Percentiles rank a stretch among this genome's conserved stretches.
Evolutionary conservation across 108 stramenopile species (phyloP).

Genomic region (Cyclotella sp.): DNA sequence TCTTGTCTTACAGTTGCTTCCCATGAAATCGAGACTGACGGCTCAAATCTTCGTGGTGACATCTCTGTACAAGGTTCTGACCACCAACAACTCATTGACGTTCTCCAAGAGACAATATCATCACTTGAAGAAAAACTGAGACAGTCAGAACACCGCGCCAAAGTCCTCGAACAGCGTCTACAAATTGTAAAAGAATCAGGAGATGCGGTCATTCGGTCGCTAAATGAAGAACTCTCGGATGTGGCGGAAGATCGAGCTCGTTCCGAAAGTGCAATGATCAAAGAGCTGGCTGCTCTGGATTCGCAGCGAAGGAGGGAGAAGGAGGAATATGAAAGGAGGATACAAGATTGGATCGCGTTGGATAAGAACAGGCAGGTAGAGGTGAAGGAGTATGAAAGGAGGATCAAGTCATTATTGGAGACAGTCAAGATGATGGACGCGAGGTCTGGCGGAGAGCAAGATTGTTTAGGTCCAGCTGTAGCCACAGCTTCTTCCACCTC

Average conservation of each 20-base stretch:
- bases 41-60: not conserved
- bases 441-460: slow-evolving; percentile 1
- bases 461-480: not conserved
- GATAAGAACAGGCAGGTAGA: slow-evolving; percentile 45
- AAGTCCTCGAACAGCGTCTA: slow-evolving; percentile 64
- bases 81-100: slow-evolving; percentile 14
- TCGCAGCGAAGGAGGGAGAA: slow-evolving; percentile 48
- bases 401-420: slow-evolving; percentile 45
- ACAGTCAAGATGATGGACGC: slow-evolving; percentile 38
- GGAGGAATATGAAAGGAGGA: slow-evolving; percentile 45
- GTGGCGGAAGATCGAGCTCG: slow-evolving; percentile 66
- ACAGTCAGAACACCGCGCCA: slow-evolving; percentile 39
- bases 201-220: slow-evolving; percentile 65
- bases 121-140: slow-evolving; percentile 45
- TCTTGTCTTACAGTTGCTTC: not conserved
- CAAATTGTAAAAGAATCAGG: slow-evolving; percentile 69
- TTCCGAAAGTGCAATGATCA: slow-evolving; percentile 70
- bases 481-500: slow-evolving; percentile 24
- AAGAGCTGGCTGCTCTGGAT: slow-evolving; percentile 66
- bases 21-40: not conserved
- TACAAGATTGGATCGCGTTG: slow-evolving; percentile 51
- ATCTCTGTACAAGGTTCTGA: not conserved
- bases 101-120: slow-evolving; percentile 25
- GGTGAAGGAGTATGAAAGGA: slow-evolving; percentile 47
- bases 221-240: slow-evolving; percentile 81